These are phyloP conservation scores for Ascoidea asiatica DNA, from an alignment of 805 yeast species.

Conservation along the genomic window DNA sequence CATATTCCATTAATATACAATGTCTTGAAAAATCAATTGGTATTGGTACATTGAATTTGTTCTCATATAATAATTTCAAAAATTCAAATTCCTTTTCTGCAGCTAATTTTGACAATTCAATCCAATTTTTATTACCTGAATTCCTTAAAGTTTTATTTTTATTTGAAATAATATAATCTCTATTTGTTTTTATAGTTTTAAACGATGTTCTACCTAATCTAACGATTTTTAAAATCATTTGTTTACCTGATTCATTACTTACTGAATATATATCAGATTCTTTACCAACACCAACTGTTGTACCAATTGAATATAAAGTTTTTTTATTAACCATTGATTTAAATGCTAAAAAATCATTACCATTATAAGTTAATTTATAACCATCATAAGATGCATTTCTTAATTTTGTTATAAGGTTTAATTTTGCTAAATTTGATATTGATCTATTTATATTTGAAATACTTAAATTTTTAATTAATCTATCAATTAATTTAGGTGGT, in stretches of 20 bases:
- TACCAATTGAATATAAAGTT: conserved; percentile 65
- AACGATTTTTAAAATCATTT: conserved; percentile 76
- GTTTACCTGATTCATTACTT: conserved; percentile 49
- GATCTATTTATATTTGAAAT: conserved; percentile 66
- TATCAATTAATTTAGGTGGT: conserved; percentile 75
- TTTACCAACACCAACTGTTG: conserved; percentile 91
- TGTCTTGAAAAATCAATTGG: conserved; percentile 89
- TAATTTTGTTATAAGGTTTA: conserved; percentile 60
- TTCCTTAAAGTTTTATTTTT: too few relatives aligned
- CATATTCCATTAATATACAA: conserved; percentile 83
- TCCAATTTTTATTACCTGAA: conserved; percentile 72
- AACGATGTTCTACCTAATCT: conserved; percentile 91
- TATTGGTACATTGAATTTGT: conserved; percentile 76
- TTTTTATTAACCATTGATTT: conserved; percentile 69
- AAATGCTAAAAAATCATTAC: conserved; percentile 86
- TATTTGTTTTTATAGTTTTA: conserved; percentile 79
- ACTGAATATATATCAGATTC: conserved; percentile 91
- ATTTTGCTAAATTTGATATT: conserved; percentile 77
- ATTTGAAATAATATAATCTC: too few relatives aligned
- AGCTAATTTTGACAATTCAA: conserved; percentile 78
- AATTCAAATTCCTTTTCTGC: conserved; percentile 89
- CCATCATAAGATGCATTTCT: conserved; percentile 95
- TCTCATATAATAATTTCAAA: conserved; percentile 58
- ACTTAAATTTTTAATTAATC: conserved; percentile 64
- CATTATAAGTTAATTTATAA: conserved; percentile 74